Percentiles rank a stretch among this genome's conserved stretches.
These are phyloP conservation scores for Saturnispora sekii DNA, from an alignment of 805 yeast genomes.

Conservation along the genomic window DNA sequence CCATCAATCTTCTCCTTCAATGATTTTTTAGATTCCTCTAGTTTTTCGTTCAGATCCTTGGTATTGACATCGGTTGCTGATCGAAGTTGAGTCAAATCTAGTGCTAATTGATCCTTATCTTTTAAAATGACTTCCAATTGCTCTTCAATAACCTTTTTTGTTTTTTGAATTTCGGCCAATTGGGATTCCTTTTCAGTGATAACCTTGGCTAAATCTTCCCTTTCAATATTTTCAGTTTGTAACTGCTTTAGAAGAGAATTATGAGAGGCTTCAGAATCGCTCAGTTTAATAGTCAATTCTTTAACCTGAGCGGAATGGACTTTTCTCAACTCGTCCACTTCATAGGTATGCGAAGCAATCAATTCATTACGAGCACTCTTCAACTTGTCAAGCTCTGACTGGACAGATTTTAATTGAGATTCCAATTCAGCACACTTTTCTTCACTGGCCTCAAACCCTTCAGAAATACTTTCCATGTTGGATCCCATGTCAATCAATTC, in stretches of 20 bases:
- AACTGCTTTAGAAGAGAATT: neutral
- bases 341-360: conserved; percentile 15
- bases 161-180: neutral
- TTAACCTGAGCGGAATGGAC: too few relatives aligned
- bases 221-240: neutral
- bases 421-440: conserved; percentile 10
- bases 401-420: conserved; percentile 1
- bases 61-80: neutral
- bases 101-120: neutral
- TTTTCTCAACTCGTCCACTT: conserved; percentile 11
- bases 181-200: neutral
- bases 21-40: neutral
- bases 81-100: neutral
- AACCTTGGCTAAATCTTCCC: conserved; percentile 5
- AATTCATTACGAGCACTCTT: neutral
- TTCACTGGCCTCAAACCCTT: conserved; percentile 8
- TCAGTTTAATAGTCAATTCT: too few relatives aligned
- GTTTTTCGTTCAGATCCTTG: neutral
- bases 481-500: conserved; percentile 25
- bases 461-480: conserved; percentile 22
- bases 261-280: too few relatives aligned
- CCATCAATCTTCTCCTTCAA: neutral
- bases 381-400: conserved; percentile 7
- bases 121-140: neutral
- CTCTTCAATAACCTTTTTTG: neutral